These are phyloP conservation scores for Ampelomyces quisqualis DNA, from an alignment of 2,329 filamentous ascomycete species.

Conservation along the genomic window DNA sequence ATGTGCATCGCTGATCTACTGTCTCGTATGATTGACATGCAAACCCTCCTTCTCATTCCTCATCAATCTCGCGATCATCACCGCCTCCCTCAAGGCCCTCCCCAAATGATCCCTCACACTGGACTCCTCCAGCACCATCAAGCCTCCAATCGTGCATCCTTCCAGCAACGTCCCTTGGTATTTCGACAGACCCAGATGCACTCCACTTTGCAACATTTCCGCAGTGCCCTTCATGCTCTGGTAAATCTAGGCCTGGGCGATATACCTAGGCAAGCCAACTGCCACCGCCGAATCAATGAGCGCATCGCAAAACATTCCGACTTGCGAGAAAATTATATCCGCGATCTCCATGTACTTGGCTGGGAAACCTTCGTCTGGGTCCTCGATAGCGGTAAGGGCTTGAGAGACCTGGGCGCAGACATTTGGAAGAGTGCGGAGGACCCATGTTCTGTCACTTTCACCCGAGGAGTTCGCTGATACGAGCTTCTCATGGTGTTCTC, in stretches of 20 bases:
- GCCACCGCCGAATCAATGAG: slow-evolving; percentile 37
- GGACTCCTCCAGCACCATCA: slow-evolving; percentile 38
- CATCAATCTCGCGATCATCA: slow-evolving; percentile 50
- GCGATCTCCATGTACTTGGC: slow-evolving; percentile 16
- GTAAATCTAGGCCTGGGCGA: slow-evolving; percentile 34
- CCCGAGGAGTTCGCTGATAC: slow-evolving; percentile 16
- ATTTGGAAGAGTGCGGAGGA: slow-evolving; percentile 50
- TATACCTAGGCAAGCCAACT: slow-evolving; percentile 25
- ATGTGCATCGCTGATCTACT: not conserved
- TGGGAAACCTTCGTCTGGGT: slow-evolving; percentile 21
- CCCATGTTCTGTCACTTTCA: slow-evolving; percentile 25
- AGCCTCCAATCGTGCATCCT: slow-evolving; percentile 37
- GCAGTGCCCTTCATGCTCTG: slow-evolving; percentile 36
- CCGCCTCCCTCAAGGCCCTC: slow-evolving; percentile 50
- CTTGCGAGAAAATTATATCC: slow-evolving; percentile 24
- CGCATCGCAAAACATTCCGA: slow-evolving; percentile 36
- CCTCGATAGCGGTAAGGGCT: slow-evolving; percentile 43
- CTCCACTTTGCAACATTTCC: slow-evolving; percentile 32
- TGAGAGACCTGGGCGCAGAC: slow-evolving; percentile 49
- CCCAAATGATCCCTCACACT: slow-evolving; percentile 31
- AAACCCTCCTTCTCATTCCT: slow-evolving; percentile 27
- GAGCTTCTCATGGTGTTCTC: slow-evolving; percentile 16
- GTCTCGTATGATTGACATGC: slow-evolving; percentile 49
- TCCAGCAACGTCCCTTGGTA: slow-evolving; percentile 36
- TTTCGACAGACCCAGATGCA: slow-evolving; percentile 30